Evolutionary conservation across 2,329 filamentous ascomycete genomes (phyloP).

Genomic region (Annulohypoxylon truncatum): DNA sequence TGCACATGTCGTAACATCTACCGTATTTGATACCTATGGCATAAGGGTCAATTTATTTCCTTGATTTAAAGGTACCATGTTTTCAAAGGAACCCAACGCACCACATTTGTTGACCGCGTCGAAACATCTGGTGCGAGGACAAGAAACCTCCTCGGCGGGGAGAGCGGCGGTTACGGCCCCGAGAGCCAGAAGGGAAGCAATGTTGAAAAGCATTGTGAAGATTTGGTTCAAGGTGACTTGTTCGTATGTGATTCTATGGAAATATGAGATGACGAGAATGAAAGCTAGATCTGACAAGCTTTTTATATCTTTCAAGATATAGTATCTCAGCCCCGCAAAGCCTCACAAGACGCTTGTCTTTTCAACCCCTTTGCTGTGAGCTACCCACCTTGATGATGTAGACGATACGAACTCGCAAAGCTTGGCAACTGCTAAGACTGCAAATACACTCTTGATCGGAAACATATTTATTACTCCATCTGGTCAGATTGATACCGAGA

Average conservation of each 20-base stretch:
- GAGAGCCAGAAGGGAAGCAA: constrained; percentile 26
- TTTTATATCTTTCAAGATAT: constrained; percentile 18
- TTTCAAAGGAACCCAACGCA: constrained; percentile 1
- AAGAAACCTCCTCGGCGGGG: constrained; percentile 18
- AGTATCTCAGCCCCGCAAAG: constrained; percentile 12
- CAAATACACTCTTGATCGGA: constrained; percentile 15
- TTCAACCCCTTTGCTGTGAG: constrained; percentile 2
- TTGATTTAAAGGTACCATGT: background rate
- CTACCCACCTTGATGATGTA: constrained; percentile 14
- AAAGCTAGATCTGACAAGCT: background rate
- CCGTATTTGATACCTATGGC: constrained; percentile 32
- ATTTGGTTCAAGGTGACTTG: background rate
- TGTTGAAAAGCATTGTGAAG: constrained; percentile 33
- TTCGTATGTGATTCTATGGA: background rate
- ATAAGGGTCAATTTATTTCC: background rate
- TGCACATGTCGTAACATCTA: constrained; percentile 39
- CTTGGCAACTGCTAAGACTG: constrained; percentile 30
- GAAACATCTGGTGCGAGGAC: constrained; percentile 34
- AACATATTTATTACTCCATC: constrained; percentile 28
- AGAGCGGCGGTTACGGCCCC: constrained; percentile 14
- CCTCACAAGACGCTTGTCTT: constrained; percentile 8
- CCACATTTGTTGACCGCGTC: constrained; percentile 38
- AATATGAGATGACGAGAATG: background rate
- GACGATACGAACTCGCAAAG: constrained; percentile 23
- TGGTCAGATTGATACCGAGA: constrained; percentile 11